A percentile compares a stretch with the other conserved stretches of the same genome.
Evolutionary conservation across 163 green algal genomes (phyloP).

Genomic region (Chloroidium sp.): DNA sequence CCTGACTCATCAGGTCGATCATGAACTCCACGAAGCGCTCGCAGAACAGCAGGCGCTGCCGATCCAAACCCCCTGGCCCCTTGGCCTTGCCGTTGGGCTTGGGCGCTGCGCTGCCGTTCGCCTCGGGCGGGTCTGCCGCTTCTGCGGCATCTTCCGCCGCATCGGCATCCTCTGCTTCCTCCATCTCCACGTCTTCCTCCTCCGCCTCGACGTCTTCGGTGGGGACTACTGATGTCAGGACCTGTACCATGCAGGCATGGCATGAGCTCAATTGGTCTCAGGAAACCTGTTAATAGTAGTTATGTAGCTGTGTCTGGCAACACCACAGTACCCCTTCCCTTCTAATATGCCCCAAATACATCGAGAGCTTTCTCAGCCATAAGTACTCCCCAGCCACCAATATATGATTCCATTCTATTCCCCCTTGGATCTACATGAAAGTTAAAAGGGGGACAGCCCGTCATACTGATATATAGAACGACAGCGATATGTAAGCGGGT

Average conservation of each 20-base stretch:
- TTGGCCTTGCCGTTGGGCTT: background rate
- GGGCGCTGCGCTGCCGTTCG: background rate
- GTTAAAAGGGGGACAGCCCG: too few relatives aligned
- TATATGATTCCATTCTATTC: too few relatives aligned
- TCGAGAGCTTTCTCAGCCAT: too few relatives aligned
- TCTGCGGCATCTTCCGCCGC: conserved; percentile 12
- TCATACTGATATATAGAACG: too few relatives aligned
- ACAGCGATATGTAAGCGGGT: too few relatives aligned
- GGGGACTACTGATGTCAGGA: background rate
- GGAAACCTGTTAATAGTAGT: too few relatives aligned
- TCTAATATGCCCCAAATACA: too few relatives aligned
- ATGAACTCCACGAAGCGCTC: conserved; percentile 88
- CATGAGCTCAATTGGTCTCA: background rate
- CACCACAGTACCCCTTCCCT: too few relatives aligned
- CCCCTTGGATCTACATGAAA: too few relatives aligned
- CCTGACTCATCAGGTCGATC: conserved; percentile 87
- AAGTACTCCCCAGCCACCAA: too few relatives aligned
- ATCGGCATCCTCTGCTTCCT: conserved; percentile 1
- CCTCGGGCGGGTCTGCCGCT: conserved; percentile 6
- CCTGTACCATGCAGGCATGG: background rate
- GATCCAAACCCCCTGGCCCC: conserved; percentile 5
- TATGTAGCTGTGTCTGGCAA: too few relatives aligned
- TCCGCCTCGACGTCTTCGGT: conserved; percentile 19
- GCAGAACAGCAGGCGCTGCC: conserved; percentile 55
- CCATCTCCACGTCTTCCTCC: background rate